Conservation (phyloP, 2,329 filamentous ascomycete genomes). For the Ophiostoma sp. region DNA sequence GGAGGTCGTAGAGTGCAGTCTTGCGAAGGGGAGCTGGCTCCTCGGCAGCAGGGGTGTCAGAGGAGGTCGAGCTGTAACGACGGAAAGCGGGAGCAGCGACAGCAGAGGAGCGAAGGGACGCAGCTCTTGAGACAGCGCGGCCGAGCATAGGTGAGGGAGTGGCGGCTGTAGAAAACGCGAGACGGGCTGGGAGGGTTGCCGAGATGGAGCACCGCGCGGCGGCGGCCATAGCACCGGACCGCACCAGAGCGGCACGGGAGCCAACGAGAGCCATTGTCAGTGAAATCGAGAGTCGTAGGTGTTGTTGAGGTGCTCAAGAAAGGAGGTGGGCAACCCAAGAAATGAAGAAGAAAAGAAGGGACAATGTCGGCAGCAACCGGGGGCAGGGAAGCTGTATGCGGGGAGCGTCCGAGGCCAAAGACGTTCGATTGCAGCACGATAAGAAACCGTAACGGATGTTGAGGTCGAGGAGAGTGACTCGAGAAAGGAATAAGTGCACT, state of each 20-base stretch:
- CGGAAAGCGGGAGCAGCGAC: not conserved
- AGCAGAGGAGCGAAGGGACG: not conserved
- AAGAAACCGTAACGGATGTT: not conserved
- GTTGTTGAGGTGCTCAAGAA: not conserved
- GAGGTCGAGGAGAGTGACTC: not conserved
- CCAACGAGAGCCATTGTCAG: not conserved
- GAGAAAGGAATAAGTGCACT: not conserved
- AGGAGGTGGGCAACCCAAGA: not conserved
- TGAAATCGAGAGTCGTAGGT: not conserved
- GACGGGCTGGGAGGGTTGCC: not conserved
- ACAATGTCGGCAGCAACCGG: not conserved
- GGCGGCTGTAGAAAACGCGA: not conserved
- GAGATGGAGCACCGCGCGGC: slow-evolving; percentile 1
- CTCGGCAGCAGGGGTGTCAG: not conserved
- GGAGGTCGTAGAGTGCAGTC: slow-evolving; percentile 37
- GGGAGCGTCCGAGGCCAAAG: not conserved
- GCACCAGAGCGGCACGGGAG: not conserved
- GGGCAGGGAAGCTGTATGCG: not conserved
- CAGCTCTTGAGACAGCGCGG: not conserved
- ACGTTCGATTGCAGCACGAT: not conserved
- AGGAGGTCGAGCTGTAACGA: not conserved
- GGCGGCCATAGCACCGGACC: not conserved
- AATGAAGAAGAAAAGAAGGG: not conserved
- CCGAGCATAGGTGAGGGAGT: not conserved
- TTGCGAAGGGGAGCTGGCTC: slow-evolving; percentile 27